Conservation (phyloP, 2,329 filamentous ascomycete species). For the Ophiocordyceps camponoti-leonardi region DNA sequence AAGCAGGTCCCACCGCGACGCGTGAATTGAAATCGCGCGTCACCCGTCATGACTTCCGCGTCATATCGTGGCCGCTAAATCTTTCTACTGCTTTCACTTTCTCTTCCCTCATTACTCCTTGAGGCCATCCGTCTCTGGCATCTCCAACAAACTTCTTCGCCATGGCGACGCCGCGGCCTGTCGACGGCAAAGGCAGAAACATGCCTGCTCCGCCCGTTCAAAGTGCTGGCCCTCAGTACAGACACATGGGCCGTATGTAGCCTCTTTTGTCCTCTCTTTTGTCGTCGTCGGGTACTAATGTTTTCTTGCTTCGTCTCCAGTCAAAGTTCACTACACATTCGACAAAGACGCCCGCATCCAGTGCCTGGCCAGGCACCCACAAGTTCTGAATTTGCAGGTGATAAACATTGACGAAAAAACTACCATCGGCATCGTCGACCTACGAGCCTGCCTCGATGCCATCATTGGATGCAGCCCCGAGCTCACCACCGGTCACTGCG, state of each 20-base stretch:
- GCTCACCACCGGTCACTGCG: slow-evolving; percentile 48
- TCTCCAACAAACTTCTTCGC: no score
- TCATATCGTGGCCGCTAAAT: background rate
- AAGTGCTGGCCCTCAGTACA: slow-evolving; percentile 36
- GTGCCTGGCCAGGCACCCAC: slow-evolving; percentile 73
- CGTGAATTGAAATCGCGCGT: background rate
- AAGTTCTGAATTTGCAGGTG: slow-evolving; percentile 63
- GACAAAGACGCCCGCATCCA: slow-evolving; percentile 77
- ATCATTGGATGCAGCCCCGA: slow-evolving; percentile 70
- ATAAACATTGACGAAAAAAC: slow-evolving; percentile 63
- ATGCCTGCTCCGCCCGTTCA: slow-evolving; percentile 9
- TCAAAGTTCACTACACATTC: slow-evolving; percentile 95
- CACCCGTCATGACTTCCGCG: background rate
- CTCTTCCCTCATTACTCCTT: background rate
- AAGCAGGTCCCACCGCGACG: background rate
- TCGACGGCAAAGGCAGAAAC: slow-evolving; percentile 17
- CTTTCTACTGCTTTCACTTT: background rate
- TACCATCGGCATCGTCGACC: slow-evolving; percentile 73
- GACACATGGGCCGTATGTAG: slow-evolving; percentile 48
- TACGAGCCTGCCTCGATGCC: slow-evolving; percentile 73
- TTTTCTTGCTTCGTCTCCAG: slow-evolving; percentile 25
- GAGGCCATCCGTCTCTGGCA: background rate
- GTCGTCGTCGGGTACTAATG: slow-evolving; percentile 5
- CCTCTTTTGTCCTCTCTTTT: slow-evolving; percentile 1
- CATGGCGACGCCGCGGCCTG: slow-evolving; percentile 21